Evolutionary conservation across 441 rosid genomes (phyloP), one percentile per base, ranked within the genome.

Genomic region (Metrosideros polymorpha): DNA sequence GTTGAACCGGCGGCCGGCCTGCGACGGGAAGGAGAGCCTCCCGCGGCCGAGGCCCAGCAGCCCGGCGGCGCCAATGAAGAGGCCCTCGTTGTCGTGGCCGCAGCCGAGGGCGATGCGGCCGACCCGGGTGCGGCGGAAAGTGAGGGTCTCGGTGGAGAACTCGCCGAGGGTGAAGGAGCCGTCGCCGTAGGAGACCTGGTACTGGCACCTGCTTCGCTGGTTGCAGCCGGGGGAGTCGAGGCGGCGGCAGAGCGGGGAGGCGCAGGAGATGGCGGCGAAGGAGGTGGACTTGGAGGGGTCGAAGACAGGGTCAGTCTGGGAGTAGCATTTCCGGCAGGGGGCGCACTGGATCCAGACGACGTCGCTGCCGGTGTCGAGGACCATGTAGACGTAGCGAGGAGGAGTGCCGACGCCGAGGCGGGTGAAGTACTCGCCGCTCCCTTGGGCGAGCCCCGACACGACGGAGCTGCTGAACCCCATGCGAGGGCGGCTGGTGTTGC

Each of bases 311-410:
- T 97, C 99, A 50, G 95, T 79, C 79, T 97, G 99, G 51, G 98
- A 88, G 89, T 96, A 97, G 88, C 99, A 97, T 52, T 85, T 96
- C 87, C 87, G 91, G 87, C 99, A 96, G 10, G 99, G 99, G 54
- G 96, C 90, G 84, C 98, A 96, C 88, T 97, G 99, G 82, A 97
- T 89, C 99, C 99, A 97, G 51, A 95, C 95, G 89, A 96, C 89
- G 91, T 97, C 99, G 92, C 99, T 95, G 51, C 99, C 99, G 1
- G 99, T 97, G 89, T 97, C 99, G 2, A 97, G 91, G 25, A 96
- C 99, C 97, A 97, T 92, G 90, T 91, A 95, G 7, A 93, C 86
- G 75, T 94, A 92, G 83, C 89, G 93, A 47, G 96, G 90, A 42
- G 99, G 99, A 17, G 99, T 94, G 63, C 99, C 99, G 5, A 97